Base-by-base conservation (phyloP, 257 asterid species). In the Nicotiana otophora region DNA sequence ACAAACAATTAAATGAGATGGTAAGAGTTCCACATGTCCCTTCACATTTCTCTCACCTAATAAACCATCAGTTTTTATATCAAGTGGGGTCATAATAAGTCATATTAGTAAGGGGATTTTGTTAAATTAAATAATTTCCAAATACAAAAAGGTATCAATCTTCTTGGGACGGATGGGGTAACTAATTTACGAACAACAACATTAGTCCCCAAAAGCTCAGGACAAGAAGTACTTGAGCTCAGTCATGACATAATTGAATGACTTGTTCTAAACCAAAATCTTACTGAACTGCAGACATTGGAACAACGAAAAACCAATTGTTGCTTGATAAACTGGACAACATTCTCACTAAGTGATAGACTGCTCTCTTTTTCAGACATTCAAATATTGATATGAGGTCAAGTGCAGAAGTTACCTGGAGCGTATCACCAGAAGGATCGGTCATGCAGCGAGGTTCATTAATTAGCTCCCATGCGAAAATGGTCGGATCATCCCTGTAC, bases 381-480 rank as follows among this genome's bases (percentile, higher is more conserved):
- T 48, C 3, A 42, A 66, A 9, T 20, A 81, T 31, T 11, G 42
- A n/a, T 30, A 80, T 79, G 28, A 42, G 84, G 78, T 10, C 17
- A 77, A 80, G 61, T 39, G 68, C 19, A 48, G 8, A 17, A 86
- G 84, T 85, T 86, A 93, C 99, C 94, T 96, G 99, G 82, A 96
- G 97, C 11, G 98, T 94, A 87, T 96, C 94, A 79, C 99, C 99
- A 67, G 98, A 96, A 86, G 93, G 90, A 84, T 96, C 99, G 10
- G 96, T 90, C 72, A 91, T 86, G 86, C 98, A 92, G 34, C 99
- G 96, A 67, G 99, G 99, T 84, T 96, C 99, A 39, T 96, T 96
- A 86, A 96, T 96, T 81, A 96, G 88, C 88, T 96, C 98, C 98
- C 99, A 96, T 7, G 93, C 99, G 75, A 96, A 93, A 42, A 96